Percentiles rank a stretch among this genome's conserved stretches.
These are phyloP conservation scores for Epichloe coenophiala DNA, from an alignment of 2,329 filamentous ascomycete species.

Conservation along the genomic window DNA sequence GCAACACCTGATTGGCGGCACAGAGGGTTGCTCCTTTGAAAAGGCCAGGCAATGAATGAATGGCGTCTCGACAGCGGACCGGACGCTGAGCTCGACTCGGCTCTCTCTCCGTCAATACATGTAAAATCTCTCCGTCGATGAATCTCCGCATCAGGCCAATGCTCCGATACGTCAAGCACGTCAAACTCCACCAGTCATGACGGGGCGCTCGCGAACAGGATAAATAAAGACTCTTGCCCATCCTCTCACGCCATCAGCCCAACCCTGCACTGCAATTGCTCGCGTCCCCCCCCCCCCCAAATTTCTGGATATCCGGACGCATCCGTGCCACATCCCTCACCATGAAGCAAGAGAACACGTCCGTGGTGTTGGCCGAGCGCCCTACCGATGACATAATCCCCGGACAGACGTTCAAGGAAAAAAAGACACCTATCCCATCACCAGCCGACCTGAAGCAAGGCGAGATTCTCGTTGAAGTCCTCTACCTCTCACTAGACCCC, in stretches of 20 bases:
- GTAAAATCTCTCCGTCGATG: too few relatives aligned
- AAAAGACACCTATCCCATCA: constrained; percentile 35
- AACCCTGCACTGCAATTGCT: not conserved
- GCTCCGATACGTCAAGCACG: too few relatives aligned
- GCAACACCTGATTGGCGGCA: too few relatives aligned
- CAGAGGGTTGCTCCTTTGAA: too few relatives aligned
- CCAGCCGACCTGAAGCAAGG: constrained; percentile 45
- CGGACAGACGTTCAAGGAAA: constrained; percentile 48
- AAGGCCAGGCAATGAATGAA: too few relatives aligned
- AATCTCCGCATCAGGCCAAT: too few relatives aligned
- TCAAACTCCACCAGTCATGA: not conserved
- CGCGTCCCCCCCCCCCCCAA: not conserved
- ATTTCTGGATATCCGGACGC: not conserved
- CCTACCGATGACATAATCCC: constrained; percentile 47
- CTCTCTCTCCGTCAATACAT: too few relatives aligned
- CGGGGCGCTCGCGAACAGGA: not conserved
- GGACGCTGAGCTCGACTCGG: too few relatives aligned
- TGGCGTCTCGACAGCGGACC: too few relatives aligned
- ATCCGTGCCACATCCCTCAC: constrained; percentile 4
- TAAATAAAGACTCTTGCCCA: not conserved
- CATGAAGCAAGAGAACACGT: constrained; percentile 32
- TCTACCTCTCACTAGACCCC: constrained; percentile 59
- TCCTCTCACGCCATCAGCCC: not conserved
- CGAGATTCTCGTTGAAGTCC: constrained; percentile 44
- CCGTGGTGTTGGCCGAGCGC: constrained; percentile 49